phyloP scores from a whole-genome alignment of 129 eudicot genomes.

The Pulicaria dysenterica region DNA sequence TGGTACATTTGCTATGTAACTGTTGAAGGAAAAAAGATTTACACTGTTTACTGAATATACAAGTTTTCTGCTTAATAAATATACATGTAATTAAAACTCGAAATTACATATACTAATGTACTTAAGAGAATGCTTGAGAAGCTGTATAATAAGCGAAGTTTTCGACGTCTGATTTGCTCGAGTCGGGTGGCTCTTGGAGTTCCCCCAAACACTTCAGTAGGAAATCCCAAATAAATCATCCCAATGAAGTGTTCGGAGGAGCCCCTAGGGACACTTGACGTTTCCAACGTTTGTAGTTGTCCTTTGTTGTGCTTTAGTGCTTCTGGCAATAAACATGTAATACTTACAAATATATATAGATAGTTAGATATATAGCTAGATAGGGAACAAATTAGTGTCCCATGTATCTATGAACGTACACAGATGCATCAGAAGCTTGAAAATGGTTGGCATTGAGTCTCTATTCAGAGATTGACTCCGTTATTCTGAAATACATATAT shows the following conservation, averaged over 20 bases:
- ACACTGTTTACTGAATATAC: too few relatives aligned
- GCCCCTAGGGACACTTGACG: slow-evolving; percentile 22
- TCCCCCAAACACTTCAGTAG: slow-evolving; percentile 41
- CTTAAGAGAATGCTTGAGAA: not conserved
- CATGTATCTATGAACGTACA: not conserved
- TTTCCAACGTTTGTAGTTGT: not conserved
- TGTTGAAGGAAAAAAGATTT: too few relatives aligned
- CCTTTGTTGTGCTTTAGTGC: not conserved
- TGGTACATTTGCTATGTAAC: too few relatives aligned
- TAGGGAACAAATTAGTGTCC: too few relatives aligned
- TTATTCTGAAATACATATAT: not conserved
- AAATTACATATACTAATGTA: not conserved
- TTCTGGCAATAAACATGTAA: not conserved
- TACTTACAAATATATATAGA: slow-evolving; percentile 9
- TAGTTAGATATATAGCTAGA: not conserved
- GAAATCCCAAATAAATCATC: not conserved
- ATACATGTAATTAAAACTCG: not conserved
- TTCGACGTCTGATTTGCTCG: not conserved
- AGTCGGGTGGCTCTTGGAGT: slow-evolving; percentile 26
- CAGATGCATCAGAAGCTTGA: slow-evolving; percentile 20
- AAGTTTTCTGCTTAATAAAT: too few relatives aligned
- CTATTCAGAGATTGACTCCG: not conserved
- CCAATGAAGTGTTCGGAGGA: slow-evolving; percentile 31
- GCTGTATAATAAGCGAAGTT: not conserved
- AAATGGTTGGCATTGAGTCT: slow-evolving; percentile 19